A percentile compares a stretch with the other conserved stretches of the same genome.
These are phyloP conservation scores for Arachnopeziza araneosa DNA, from an alignment of 2,329 filamentous ascomycete genomes.

Conservation along the genomic window DNA sequence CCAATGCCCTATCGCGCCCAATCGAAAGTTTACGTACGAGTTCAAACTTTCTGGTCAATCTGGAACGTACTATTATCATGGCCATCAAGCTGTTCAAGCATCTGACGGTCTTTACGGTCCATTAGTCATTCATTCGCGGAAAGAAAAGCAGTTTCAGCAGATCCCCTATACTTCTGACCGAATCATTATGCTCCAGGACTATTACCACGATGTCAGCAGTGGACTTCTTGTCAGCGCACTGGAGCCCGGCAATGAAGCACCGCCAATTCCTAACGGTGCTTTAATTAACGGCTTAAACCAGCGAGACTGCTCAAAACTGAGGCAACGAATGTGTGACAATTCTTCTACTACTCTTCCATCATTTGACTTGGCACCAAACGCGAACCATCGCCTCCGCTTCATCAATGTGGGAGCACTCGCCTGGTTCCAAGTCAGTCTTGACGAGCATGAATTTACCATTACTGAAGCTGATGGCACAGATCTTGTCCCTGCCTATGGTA, in stretches of 20 bases:
- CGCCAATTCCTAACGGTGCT: conserved; percentile 41
- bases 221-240: conserved; percentile 35
- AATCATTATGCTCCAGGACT: conserved; percentile 64
- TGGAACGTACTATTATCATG: conserved; percentile 57
- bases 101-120: conserved; percentile 65
- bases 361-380: conserved; percentile 45
- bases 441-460: conserved; percentile 58
- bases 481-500: conserved; percentile 52
- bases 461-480: conserved; percentile 68
- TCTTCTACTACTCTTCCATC: conserved; percentile 34
- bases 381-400: conserved; percentile 60
- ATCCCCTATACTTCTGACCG: conserved; percentile 52
- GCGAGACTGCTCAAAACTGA: conserved; percentile 34
- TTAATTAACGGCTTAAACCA: conserved; percentile 40
- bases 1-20: conserved; percentile 60
- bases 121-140: conserved; percentile 57
- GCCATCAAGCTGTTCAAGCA: conserved; percentile 58
- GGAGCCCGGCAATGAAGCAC: conserved; percentile 37
- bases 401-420: conserved; percentile 68
- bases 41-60: conserved; percentile 54
- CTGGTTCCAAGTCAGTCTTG: conserved; percentile 65
- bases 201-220: conserved; percentile 58
- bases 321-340: conserved; percentile 40
- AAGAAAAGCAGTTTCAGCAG: conserved; percentile 45
- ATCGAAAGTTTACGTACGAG: conserved; percentile 57